These are phyloP conservation scores for Penicillium paneum DNA, from an alignment of 2,329 filamentous ascomycete species.

Conservation along the genomic window DNA sequence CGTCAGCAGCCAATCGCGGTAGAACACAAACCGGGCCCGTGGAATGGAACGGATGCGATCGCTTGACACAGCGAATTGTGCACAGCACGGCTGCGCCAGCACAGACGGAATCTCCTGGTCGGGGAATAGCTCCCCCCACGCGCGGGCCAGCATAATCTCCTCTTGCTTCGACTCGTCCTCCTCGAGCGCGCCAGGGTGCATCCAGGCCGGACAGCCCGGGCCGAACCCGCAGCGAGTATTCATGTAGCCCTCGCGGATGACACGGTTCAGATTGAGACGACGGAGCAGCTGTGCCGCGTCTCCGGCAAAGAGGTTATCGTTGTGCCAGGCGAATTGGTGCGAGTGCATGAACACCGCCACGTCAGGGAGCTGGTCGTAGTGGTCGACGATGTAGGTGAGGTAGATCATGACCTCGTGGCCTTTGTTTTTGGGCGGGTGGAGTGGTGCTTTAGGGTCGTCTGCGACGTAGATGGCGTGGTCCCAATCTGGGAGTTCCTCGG, in stretches of 20 bases:
- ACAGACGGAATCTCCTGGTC: slow-evolving; percentile 45
- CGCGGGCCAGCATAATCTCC: slow-evolving; percentile 45
- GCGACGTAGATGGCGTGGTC: slow-evolving; percentile 51
- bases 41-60: slow-evolving; percentile 56
- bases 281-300: slow-evolving; percentile 52
- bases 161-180: slow-evolving; percentile 47
- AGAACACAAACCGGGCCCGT: slow-evolving; percentile 53
- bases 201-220: slow-evolving; percentile 59
- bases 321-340: slow-evolving; percentile 58
- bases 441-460: slow-evolving; percentile 49
- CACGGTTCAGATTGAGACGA: slow-evolving; percentile 51
- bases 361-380: slow-evolving; percentile 59
- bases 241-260: slow-evolving; percentile 56
- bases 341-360: slow-evolving; percentile 60
- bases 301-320: slow-evolving; percentile 52
- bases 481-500: slow-evolving; percentile 50
- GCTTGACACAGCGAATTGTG: slow-evolving; percentile 60
- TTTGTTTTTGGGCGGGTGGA: slow-evolving; percentile 57
- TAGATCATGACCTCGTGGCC: slow-evolving; percentile 63
- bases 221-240: slow-evolving; percentile 59
- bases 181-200: slow-evolving; percentile 46
- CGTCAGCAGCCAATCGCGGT: slow-evolving; percentile 60
- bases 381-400: slow-evolving; percentile 61
- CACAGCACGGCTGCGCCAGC: slow-evolving; percentile 61
- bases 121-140: slow-evolving; percentile 50